Evolutionary conservation across 1,284 basidiomycete genomes (phyloP).

Genomic region (Melampsora larici-populina): DNA sequence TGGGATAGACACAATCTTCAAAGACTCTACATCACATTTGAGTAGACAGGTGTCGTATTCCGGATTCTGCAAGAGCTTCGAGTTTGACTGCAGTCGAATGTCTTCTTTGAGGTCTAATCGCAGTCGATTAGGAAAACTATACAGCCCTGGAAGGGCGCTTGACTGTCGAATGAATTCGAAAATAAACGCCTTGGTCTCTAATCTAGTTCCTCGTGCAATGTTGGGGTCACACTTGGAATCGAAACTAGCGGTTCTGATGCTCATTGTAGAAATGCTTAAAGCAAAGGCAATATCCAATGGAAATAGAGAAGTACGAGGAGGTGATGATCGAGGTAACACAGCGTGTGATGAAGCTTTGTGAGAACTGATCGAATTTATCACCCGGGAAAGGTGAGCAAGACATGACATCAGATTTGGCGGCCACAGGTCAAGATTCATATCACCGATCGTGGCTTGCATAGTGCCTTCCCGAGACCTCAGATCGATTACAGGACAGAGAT

Average conservation of each 20-base stretch:
- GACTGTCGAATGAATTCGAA: slow-evolving; percentile 40
- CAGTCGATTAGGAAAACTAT: slow-evolving; percentile 45
- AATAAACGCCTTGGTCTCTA: slow-evolving; percentile 6
- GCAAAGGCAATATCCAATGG: slow-evolving; percentile 30
- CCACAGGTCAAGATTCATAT: slow-evolving; percentile 37
- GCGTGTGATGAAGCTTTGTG: slow-evolving; percentile 1
- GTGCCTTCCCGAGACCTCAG: slow-evolving; percentile 29
- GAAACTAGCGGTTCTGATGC: slow-evolving; percentile 17
- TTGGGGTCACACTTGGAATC: slow-evolving; percentile 33
- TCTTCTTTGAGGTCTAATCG: slow-evolving; percentile 62
- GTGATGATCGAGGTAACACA: not conserved
- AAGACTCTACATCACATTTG: slow-evolving; percentile 32
- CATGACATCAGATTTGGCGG: slow-evolving; percentile 15
- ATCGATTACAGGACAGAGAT: slow-evolving; percentile 22
- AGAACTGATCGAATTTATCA: not conserved
- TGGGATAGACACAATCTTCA: slow-evolving; percentile 21
- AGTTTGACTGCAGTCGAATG: slow-evolving; percentile 62
- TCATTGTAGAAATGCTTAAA: slow-evolving; percentile 15
- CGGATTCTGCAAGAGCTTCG: slow-evolving; percentile 48
- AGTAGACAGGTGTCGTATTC: slow-evolving; percentile 34
- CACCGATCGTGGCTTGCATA: slow-evolving; percentile 29
- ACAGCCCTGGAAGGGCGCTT: slow-evolving; percentile 32
- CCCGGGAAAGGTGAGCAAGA: slow-evolving; percentile 9
- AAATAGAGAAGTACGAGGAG: slow-evolving; percentile 14
- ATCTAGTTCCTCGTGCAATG: slow-evolving; percentile 23